Conservation (phyloP, 768 basidiomycete genomes). For the Tephrocybe sp. region DNA sequence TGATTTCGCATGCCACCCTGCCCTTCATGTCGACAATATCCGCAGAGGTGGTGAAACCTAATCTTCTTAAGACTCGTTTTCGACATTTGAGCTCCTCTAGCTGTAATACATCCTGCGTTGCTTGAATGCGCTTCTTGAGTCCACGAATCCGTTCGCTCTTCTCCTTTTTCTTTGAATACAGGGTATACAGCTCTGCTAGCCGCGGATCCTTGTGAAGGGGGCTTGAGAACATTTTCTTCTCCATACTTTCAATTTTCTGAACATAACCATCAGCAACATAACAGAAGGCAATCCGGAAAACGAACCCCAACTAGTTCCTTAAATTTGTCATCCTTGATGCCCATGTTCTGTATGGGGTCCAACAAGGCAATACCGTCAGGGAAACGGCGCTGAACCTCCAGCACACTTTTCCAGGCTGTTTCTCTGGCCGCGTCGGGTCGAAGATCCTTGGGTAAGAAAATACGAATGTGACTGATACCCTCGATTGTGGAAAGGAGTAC, state of each 20-base stretch:
- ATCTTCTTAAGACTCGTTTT: constrained; percentile 88
- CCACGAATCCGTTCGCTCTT: constrained; percentile 66
- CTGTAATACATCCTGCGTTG: constrained; percentile 90
- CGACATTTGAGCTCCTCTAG: constrained; percentile 95
- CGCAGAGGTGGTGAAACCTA: constrained; percentile 83
- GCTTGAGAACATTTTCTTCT: constrained; percentile 78
- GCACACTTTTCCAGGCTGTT: constrained; percentile 84
- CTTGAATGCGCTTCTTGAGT: constrained; percentile 82
- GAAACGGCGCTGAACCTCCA: constrained; percentile 89
- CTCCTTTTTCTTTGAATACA: constrained; percentile 75
- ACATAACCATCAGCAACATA: not conserved
- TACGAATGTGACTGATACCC: constrained; percentile 80
- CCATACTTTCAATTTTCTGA: constrained; percentile 91
- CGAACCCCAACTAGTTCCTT: constrained; percentile 76
- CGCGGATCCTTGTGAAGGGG: constrained; percentile 76
- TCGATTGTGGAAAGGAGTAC: constrained; percentile 86
- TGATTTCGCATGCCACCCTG: constrained; percentile 97
- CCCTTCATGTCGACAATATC: constrained; percentile 99
- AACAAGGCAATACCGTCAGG: constrained; percentile 83
- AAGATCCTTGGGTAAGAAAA: constrained; percentile 89
- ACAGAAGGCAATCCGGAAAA: not conserved
- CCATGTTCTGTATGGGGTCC: constrained; percentile 94
- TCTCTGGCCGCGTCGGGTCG: constrained; percentile 72
- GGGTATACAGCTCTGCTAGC: constrained; percentile 76
- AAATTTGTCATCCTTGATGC: constrained; percentile 94